Conservation (phyloP, 805 yeast genomes). For the Candida awuae region DNA sequence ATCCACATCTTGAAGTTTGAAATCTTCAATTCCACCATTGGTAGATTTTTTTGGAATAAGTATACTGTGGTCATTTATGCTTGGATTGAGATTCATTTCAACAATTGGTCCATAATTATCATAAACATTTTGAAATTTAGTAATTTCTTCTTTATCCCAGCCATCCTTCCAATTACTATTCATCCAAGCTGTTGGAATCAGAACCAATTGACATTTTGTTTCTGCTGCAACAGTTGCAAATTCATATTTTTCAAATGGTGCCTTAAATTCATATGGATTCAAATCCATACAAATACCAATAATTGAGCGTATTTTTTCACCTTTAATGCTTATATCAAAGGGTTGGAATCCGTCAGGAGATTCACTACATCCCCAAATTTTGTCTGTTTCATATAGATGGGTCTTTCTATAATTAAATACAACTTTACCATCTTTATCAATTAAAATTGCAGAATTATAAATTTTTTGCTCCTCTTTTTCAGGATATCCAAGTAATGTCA, state of each 20-base stretch:
- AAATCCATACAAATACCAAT: constrained; percentile 94
- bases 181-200: constrained; percentile 88
- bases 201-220: constrained; percentile 44
- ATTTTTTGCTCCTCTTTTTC: constrained; percentile 38
- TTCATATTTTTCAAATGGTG: constrained; percentile 71
- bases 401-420: constrained; percentile 67
- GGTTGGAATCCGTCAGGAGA: constrained; percentile 53
- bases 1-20: constrained; percentile 16
- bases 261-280: constrained; percentile 76
- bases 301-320: constrained; percentile 33
- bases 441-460: constrained; percentile 67
- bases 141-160: constrained; percentile 16
- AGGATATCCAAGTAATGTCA: constrained; percentile 78
- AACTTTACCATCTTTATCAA: constrained; percentile 49
- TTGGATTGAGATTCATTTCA: constrained; percentile 19
- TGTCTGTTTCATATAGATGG: constrained; percentile 71
- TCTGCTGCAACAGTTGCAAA: constrained; percentile 47
- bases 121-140: constrained; percentile 15
- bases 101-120: constrained; percentile 10
- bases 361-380: constrained; percentile 69
- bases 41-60: constrained; percentile 1
- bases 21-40: constrained; percentile 6
- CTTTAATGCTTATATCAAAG: constrained; percentile 35
- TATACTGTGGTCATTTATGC: constrained; percentile 4
- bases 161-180: constrained; percentile 34